Conservation (phyloP, 148 eudicot genomes). For the Euryodendron excelsum region DNA sequence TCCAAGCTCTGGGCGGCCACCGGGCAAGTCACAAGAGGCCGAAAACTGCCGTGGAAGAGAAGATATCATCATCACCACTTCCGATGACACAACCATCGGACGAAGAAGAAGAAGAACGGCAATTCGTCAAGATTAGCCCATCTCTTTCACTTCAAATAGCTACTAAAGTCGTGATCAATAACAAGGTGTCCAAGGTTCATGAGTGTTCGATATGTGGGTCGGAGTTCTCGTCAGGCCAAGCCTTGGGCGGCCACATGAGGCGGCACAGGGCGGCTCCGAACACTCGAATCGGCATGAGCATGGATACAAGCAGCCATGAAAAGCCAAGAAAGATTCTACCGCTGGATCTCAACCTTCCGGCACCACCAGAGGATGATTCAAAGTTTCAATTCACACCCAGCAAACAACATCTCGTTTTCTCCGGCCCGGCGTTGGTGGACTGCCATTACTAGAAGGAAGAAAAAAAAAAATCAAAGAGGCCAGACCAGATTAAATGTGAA, state of each 20-base stretch:
- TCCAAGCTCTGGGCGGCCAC: conserved; percentile 94
- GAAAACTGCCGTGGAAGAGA: conserved; percentile 25
- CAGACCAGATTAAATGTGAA: conserved; percentile 6
- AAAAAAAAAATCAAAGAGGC: not conserved
- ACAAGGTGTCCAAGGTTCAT: conserved; percentile 41
- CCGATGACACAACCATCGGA: not conserved
- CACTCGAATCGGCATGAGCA: not conserved
- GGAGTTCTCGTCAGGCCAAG: conserved; percentile 86
- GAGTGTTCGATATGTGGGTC: conserved; percentile 89
- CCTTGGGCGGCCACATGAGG: conserved; percentile 96
- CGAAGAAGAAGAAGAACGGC: not conserved
- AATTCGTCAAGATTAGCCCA: not conserved
- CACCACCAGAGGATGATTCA: conserved; percentile 56
- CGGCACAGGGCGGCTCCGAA: conserved; percentile 47
- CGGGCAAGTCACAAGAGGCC: conserved; percentile 88
- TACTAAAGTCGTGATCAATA: not conserved
- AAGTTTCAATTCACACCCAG: conserved; percentile 18
- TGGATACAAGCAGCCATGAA: not conserved
- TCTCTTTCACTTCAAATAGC: conserved; percentile 1
- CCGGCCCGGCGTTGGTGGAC: conserved; percentile 44
- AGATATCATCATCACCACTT: not conserved
- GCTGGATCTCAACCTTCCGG: conserved; percentile 86
- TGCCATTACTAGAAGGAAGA: conserved; percentile 31
- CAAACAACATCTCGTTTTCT: conserved; percentile 30
- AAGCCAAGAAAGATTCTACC: conserved; percentile 27